phyloP scores from a whole-genome alignment of 2,329 filamentous ascomycete genomes.

The Colletotrichum scovillei region DNA sequence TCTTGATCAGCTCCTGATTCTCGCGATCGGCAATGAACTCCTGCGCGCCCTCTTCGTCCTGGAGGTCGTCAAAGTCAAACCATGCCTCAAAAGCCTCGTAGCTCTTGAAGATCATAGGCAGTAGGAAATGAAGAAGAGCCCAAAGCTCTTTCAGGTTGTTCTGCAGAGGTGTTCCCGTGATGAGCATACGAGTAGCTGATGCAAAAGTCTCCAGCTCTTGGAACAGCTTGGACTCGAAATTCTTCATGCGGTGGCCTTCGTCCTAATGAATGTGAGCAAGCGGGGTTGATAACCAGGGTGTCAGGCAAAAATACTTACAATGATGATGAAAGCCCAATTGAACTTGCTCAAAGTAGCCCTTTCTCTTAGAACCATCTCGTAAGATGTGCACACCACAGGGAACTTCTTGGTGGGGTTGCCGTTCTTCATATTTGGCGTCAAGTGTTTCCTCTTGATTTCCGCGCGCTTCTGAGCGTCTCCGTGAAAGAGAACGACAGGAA shows the following conservation, averaged over 20 bases:
- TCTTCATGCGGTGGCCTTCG: slow-evolving; percentile 97
- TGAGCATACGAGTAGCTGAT: slow-evolving; percentile 89
- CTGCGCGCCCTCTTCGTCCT: slow-evolving; percentile 83
- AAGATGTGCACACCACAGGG: slow-evolving; percentile 92
- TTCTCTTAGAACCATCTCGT: slow-evolving; percentile 96
- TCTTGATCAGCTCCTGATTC: slow-evolving; percentile 66
- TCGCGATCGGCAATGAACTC: slow-evolving; percentile 83
- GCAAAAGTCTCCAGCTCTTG: slow-evolving; percentile 88
- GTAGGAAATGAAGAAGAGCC: slow-evolving; percentile 92
- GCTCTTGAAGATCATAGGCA: slow-evolving; percentile 93
- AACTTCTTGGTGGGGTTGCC: slow-evolving; percentile 74
- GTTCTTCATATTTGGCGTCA: slow-evolving; percentile 76
- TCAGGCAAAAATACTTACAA: slow-evolving; percentile 61
- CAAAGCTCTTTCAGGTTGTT: slow-evolving; percentile 96
- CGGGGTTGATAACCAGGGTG: neutral
- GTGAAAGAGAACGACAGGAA: slow-evolving; percentile 92
- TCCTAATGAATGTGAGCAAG: slow-evolving; percentile 65
- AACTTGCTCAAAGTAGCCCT: slow-evolving; percentile 83
- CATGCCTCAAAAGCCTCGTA: slow-evolving; percentile 93
- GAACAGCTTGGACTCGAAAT: slow-evolving; percentile 92
- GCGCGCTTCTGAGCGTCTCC: slow-evolving; percentile 83
- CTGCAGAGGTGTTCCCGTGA: slow-evolving; percentile 94
- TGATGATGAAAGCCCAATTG: slow-evolving; percentile 97
- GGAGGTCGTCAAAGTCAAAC: slow-evolving; percentile 96
- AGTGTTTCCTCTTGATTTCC: slow-evolving; percentile 76